These are phyloP conservation scores for Rhytidiadelphus loreus DNA, from an alignment of 225 moss, liverwort and hornwort genomes.

Conservation along the genomic window DNA sequence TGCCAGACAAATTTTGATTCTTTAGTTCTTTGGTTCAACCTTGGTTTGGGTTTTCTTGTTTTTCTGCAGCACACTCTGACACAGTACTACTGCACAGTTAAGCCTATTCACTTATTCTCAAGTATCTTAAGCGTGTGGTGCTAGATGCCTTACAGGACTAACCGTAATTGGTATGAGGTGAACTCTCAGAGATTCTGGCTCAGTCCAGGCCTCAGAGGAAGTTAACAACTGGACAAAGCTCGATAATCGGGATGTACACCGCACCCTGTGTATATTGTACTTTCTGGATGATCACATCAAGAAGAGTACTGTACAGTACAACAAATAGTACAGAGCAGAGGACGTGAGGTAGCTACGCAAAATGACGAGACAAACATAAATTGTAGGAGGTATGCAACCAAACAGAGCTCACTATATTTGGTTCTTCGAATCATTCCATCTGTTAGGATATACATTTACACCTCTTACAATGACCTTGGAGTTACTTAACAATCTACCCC, in stretches of 20 bases:
- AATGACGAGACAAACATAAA: not conserved
- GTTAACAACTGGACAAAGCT: not conserved
- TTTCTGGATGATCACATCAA: not conserved
- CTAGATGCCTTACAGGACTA: not conserved
- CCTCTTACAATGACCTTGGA: not conserved
- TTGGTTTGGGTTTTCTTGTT: not conserved
- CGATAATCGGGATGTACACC: not conserved
- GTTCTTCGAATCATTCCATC: not conserved
- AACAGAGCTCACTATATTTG: not conserved
- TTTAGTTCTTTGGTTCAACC: not conserved
- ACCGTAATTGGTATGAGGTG: not conserved
- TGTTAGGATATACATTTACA: not conserved
- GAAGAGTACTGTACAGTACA: not conserved
- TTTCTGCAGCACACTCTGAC: not conserved
- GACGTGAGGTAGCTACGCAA: not conserved
- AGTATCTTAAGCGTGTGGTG: not conserved
- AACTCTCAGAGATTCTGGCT: not conserved
- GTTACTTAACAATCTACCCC: not conserved
- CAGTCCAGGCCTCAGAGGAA: not conserved
- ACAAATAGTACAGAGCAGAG: not conserved
- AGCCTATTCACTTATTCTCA: not conserved
- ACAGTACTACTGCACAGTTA: not conserved
- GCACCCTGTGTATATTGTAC: not conserved
- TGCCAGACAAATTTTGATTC: no score
- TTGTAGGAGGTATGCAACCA: not conserved